Base-by-base conservation (phyloP, 306 rosid species). In the Calophaca sinica region DNA sequence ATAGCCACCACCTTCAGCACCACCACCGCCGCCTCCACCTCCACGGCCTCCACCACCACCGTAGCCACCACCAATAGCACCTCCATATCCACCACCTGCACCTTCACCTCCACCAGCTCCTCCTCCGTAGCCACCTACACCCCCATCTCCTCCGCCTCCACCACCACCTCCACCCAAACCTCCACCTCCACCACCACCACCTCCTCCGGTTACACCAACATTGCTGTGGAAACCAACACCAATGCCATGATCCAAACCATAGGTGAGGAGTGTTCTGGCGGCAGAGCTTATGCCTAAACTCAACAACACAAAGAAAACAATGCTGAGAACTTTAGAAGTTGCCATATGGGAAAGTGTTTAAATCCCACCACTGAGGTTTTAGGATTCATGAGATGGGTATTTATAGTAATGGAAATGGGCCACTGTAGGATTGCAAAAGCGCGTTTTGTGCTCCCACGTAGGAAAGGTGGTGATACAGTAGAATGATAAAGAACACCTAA, bases 31-130 rank as follows among this genome's bases (percentile, higher is more conserved):
- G 0, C 85, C 87, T 0, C 83, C 83, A 3, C 78, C 53, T 7
- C 79, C 92, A 26, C 79, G 35, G 6, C 83, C 86, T 4, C 79
- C 60, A 6, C 76, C 73, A 1, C 83, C 84, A 0, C 86, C 80
- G 0, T 64, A 2, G 1, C 68, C 74, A 1, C 75, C 84, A 3
- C 85, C 77, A 28, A 11, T 1, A 4, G 41, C 81, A 58, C 31
- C 72, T 26, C 86, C 88, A 51, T 74, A 82, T 42, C 84, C 88
- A 2, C 53, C 82, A 20, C 76, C 85, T 2, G 70, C 82, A 9
- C 80, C 82, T 74, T 82, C 80, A 13, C 86, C 93, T 58, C 85
- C 85, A 1, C 78, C 84, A 28, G 79, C 85, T 5, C 89, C 85
- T 45, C 71, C 89, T 51, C 87, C 84, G 15, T 80, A 45, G 52